Percentiles rank a stretch among this genome's conserved stretches.
Conservation (phyloP, 139 green algal species). For the Chlorokybus atmophyticus region DNA sequence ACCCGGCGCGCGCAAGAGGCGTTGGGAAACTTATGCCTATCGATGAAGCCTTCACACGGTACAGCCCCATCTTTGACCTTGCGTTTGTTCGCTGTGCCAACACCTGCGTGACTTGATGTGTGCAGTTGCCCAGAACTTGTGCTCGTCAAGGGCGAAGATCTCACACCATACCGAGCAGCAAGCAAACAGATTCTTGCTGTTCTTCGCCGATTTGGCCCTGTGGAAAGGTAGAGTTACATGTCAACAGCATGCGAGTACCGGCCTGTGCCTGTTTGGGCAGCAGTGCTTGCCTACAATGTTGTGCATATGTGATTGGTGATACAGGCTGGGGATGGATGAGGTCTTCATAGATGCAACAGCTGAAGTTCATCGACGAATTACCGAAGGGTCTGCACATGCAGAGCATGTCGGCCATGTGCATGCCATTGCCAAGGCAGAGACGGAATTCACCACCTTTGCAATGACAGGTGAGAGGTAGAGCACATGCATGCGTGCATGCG, state of each 20-base stretch:
- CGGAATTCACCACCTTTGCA: not conserved
- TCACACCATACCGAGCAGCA: conserved; percentile 41
- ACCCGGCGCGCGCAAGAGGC: conserved; percentile 44
- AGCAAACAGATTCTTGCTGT: conserved; percentile 33
- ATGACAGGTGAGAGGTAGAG: not conserved
- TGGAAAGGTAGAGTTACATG: too few species aligned
- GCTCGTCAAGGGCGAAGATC: conserved; percentile 43
- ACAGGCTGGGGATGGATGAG: not conserved
- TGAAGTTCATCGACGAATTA: too few species aligned
- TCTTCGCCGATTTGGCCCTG: conserved; percentile 37
- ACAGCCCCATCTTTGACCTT: too few species aligned
- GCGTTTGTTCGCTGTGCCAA: too few species aligned
- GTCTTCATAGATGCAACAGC: not conserved
- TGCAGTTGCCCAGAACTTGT: conserved; percentile 23
- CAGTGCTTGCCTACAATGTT: too few species aligned
- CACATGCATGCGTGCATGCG: too few species aligned
- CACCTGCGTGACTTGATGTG: too few species aligned
- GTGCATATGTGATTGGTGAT: too few species aligned
- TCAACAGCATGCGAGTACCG: too few species aligned
- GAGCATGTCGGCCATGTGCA: not conserved
- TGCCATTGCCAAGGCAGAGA: not conserved
- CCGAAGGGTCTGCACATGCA: too few species aligned
- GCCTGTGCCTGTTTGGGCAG: too few species aligned
- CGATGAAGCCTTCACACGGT: too few species aligned
- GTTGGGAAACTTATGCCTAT: conserved; percentile 67